Conservation (phyloP, 257 asterid genomes). For the Rehmannia glutinosa region DNA sequence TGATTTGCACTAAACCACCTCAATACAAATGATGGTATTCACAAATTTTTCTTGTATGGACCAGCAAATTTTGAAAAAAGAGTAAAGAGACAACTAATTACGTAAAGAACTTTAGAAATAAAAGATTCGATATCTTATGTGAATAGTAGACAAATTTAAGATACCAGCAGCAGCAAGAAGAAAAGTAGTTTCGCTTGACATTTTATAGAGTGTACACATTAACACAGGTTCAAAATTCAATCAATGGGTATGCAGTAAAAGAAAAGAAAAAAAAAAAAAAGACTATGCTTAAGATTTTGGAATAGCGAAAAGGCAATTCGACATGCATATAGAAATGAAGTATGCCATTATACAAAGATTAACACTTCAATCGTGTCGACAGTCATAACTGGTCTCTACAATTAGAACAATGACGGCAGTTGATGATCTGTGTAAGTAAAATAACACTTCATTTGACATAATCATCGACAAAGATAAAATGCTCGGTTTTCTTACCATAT, state of each 20-base stretch:
- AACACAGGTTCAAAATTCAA: not conserved
- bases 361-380: no score
- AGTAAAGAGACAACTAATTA: not conserved
- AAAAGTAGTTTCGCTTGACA: not conserved
- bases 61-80: slow-evolving; percentile 17
- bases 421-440: not conserved
- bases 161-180: not conserved
- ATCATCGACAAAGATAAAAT: not conserved
- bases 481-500: not conserved
- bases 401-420: not conserved
- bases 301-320: no score
- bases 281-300: no score
- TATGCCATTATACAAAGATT: no score
- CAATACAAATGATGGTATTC: not conserved
- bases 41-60: not conserved
- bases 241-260: no score
- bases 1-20: slow-evolving; percentile 12
- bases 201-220: not conserved
- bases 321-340: no score
- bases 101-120: not conserved
- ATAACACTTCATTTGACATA: not conserved
- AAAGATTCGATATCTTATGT: not conserved
- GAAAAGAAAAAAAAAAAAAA: no score
- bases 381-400: not conserved
- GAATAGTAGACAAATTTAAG: not conserved